Evolutionary conservation across 495 filamentous ascomycete species (phyloP).

Genomic region (Choiromyces venosus): DNA sequence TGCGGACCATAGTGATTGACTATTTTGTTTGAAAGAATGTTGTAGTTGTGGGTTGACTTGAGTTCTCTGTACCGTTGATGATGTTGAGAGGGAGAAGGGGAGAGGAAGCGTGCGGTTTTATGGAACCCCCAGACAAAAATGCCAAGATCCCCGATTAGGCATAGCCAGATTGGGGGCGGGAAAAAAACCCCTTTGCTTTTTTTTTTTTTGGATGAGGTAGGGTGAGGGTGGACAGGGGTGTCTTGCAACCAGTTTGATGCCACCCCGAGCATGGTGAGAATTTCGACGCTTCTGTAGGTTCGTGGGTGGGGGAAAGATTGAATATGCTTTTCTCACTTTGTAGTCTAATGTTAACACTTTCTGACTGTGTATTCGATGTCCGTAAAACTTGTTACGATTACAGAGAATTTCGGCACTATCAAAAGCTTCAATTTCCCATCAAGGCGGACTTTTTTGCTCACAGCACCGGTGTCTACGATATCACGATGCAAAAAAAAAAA

Average conservation of each 20-base stretch:
- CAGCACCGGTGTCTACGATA: neutral
- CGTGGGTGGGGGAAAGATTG: neutral
- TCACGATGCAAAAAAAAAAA: neutral
- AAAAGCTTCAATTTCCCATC: neutral
- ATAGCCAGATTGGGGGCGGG: too few relatives aligned
- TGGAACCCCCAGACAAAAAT: neutral
- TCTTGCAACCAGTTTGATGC: neutral
- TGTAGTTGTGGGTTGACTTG: neutral
- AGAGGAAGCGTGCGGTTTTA: neutral
- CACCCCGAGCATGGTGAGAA: neutral
- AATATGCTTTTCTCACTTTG: neutral
- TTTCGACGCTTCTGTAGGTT: neutral
- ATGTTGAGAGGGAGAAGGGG: neutral
- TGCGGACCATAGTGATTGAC: constrained; percentile 28
- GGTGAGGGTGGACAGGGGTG: neutral
- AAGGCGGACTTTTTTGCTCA: neutral
- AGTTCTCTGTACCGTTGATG: neutral
- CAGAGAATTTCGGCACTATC: neutral
- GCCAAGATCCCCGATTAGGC: neutral
- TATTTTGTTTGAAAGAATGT: neutral
- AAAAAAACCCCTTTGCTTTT: neutral
- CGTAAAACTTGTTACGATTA: neutral
- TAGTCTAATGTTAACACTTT: neutral
- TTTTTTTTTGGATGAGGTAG: neutral
- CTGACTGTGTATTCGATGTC: neutral